These are phyloP conservation scores for Jamesozyma rosinii DNA, from an alignment of 805 yeast genomes.

Conservation along the genomic window DNA sequence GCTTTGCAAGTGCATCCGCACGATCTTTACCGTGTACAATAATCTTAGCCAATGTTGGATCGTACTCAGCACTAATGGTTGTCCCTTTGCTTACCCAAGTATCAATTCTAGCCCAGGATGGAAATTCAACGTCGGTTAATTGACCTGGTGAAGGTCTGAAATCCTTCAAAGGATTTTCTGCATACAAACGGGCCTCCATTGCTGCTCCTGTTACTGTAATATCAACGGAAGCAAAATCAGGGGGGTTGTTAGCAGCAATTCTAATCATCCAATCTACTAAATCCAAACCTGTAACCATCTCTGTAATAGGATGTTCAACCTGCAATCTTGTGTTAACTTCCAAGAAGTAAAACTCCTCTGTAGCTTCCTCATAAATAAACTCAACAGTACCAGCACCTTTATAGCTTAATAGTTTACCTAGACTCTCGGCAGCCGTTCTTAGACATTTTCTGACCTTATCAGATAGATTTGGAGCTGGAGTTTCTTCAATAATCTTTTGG, in stretches of 20 bases:
- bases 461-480: slow-evolving; percentile 94
- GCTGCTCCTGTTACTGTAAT: slow-evolving; percentile 73
- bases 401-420: slow-evolving; percentile 76
- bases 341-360: slow-evolving; percentile 87
- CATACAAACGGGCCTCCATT: slow-evolving; percentile 93
- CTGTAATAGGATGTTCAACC: slow-evolving; percentile 97
- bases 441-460: slow-evolving; percentile 62
- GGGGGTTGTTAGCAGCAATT: slow-evolving; percentile 84
- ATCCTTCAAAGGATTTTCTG: slow-evolving; percentile 93
- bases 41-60: slow-evolving; percentile 92
- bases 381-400: slow-evolving; percentile 98
- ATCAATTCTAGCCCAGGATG: slow-evolving; percentile 86
- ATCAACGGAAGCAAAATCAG: slow-evolving; percentile 51
- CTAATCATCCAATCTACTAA: slow-evolving; percentile 94
- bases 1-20: slow-evolving; percentile 67
- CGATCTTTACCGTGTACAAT: slow-evolving; percentile 90
- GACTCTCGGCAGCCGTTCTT: slow-evolving; percentile 76
- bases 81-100: slow-evolving; percentile 92
- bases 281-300: slow-evolving; percentile 88
- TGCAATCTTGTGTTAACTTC: slow-evolving; percentile 96
- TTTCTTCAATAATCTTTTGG: slow-evolving; percentile 92
- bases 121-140: slow-evolving; percentile 75
- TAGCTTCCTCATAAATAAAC: slow-evolving; percentile 75
- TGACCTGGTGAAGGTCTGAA: slow-evolving; percentile 96
- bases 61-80: slow-evolving; percentile 82